A percentile compares a stretch with the other conserved stretches of the same genome.
phyloP scores from a whole-genome alignment of 1,284 basidiomycete species.

The Leccinum griseonigrum region DNA sequence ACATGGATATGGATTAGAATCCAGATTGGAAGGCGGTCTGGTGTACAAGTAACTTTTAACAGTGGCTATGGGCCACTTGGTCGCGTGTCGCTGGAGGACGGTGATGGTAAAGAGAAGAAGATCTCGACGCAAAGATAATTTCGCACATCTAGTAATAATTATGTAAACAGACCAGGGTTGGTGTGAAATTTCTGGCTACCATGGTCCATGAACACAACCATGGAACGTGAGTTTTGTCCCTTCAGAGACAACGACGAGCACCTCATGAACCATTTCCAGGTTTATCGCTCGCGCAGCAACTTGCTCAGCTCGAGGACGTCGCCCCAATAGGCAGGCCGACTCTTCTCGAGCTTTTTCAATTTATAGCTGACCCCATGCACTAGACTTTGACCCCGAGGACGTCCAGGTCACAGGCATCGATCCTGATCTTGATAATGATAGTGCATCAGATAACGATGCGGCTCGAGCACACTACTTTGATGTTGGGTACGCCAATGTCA shows the following conservation, averaged over 20 bases:
- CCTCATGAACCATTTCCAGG: constrained; percentile 36
- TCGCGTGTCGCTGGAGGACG: constrained; percentile 30
- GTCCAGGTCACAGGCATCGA: constrained; percentile 37
- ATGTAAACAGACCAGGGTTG: constrained; percentile 29
- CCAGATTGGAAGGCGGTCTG: constrained; percentile 43
- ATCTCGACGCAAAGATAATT: constrained; percentile 14
- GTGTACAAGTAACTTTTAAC: constrained; percentile 9
- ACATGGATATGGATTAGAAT: constrained; percentile 49
- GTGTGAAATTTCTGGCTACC: constrained; percentile 4
- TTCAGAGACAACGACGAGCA: background rate
- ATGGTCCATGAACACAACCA: constrained; percentile 6
- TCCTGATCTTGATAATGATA: constrained; percentile 29
- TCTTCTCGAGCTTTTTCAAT: background rate
- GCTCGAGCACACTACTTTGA: constrained; percentile 78
- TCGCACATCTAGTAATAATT: constrained; percentile 31
- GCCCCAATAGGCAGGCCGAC: constrained; percentile 58
- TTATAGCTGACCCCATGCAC: constrained; percentile 29
- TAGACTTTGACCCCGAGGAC: constrained; percentile 78
- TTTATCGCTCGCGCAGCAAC: constrained; percentile 75
- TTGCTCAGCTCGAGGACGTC: constrained; percentile 73
- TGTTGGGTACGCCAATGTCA: constrained; percentile 61
- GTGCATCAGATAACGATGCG: constrained; percentile 30
- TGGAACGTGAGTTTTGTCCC: constrained; percentile 31
- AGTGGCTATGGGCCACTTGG: constrained; percentile 34
- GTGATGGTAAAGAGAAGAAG: constrained; percentile 31